Conservation (phyloP, 768 basidiomycete genomes). For the Hygrophorus russula region DNA sequence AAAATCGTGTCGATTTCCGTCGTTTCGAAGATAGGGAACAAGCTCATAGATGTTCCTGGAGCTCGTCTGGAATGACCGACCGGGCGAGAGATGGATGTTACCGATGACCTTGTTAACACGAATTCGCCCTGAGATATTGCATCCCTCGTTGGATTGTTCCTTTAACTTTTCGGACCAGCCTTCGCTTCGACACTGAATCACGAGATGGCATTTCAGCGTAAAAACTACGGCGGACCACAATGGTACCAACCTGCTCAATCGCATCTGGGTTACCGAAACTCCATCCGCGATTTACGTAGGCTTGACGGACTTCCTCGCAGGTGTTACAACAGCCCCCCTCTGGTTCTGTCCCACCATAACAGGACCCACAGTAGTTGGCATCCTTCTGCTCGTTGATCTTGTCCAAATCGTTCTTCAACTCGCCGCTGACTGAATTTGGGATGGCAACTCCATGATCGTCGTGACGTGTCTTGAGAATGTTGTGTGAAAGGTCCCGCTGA, state of each 20-base stretch:
- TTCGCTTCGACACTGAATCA: slow-evolving; percentile 72
- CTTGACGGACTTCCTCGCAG: slow-evolving; percentile 87
- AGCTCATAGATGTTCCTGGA: slow-evolving; percentile 74
- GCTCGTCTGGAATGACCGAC: slow-evolving; percentile 87
- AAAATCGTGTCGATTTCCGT: slow-evolving; percentile 86
- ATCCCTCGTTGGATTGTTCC: slow-evolving; percentile 89
- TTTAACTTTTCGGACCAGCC: slow-evolving; percentile 92
- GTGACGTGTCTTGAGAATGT: slow-evolving; percentile 75
- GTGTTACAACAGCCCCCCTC: slow-evolving; percentile 84
- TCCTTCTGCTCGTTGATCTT: slow-evolving; percentile 52
- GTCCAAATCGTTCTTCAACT: slow-evolving; percentile 83
- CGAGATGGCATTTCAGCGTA: background rate
- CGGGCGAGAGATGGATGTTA: slow-evolving; percentile 91
- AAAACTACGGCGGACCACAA: background rate
- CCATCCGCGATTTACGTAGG: slow-evolving; percentile 91
- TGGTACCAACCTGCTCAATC: slow-evolving; percentile 72
- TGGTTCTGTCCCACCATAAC: slow-evolving; percentile 80
- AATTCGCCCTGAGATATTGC: slow-evolving; percentile 84
- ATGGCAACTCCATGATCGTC: slow-evolving; percentile 48
- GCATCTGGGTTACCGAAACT: slow-evolving; percentile 84
- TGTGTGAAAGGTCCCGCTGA: slow-evolving; percentile 84
- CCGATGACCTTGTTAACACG: slow-evolving; percentile 96
- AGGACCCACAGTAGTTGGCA: slow-evolving; percentile 82
- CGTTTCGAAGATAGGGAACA: slow-evolving; percentile 89
- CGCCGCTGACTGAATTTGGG: slow-evolving; percentile 39